Evolutionary conservation across 306 rosid genomes (phyloP), one percentile per base, ranked within the genome.

Genomic region (Citrullus colocynthis): DNA sequence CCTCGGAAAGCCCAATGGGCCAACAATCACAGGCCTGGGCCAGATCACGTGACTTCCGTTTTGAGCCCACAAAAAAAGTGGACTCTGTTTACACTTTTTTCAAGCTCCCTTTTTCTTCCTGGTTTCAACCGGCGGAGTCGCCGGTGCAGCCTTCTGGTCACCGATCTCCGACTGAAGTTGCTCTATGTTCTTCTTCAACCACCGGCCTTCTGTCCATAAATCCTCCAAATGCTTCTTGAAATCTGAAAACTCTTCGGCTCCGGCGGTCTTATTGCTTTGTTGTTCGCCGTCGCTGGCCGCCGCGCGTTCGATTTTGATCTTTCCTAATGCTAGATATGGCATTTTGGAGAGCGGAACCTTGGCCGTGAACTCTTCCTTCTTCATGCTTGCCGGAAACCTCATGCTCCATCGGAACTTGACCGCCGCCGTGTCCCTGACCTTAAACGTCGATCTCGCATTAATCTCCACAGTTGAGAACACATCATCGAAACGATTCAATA

Each of bases 161-260:
- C 58, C 59, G 21, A 48, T 69, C 21, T 24, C 59, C 58, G 76
- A 71, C 20, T 57, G 58, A 71, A 71, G 58, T 28, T 24, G 42
- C 39, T 71, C 76, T 24, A 71, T 6, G 21, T 71, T 48, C 76
- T 24, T 71, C 76, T 71, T 71, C 76, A 71, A 14, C 76, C 39
- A 71, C 58, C 18, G 57, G 58, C 76, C 48, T 21, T 71, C 76
- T 2, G 12, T 44, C 76, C 39, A 7, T 28, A 71, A 48, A 71
- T 24, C 59, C 7, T 71, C 59, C 76, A 71, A 11, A 12, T 71
- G 39, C 58, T 71, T 71, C 58, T 48, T 71, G 39, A 71, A 6
- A 2, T 0, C 18, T 45, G 59, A 24, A 24, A 20, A 48, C 58
- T 71, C 41, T 15, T 59, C 59, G 58, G 21, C 21, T 7, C 76